These are phyloP conservation scores for Mucor circinelloides DNA, from an alignment of 371 early-diverging fungal species.

Conservation along the genomic window DNA sequence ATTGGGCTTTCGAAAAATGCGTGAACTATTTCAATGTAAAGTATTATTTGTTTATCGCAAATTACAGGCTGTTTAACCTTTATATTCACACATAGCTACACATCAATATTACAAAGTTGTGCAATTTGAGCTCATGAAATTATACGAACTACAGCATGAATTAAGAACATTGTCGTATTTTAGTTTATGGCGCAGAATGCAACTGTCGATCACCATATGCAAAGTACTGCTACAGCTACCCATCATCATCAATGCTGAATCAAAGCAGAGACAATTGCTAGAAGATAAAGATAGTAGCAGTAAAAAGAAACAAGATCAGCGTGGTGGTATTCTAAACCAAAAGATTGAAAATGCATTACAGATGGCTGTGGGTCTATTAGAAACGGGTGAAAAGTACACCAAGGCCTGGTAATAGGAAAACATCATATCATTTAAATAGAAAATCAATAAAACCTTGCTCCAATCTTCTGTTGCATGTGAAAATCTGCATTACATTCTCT, in stretches of 20 bases:
- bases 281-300: conserved; percentile 25
- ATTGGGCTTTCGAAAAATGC: conserved; percentile 57
- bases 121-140: conserved; percentile 60
- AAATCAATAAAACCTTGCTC: neutral
- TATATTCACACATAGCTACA: conserved; percentile 39
- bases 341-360: conserved; percentile 57
- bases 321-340: conserved; percentile 42
- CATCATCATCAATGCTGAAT: conserved; percentile 55
- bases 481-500: neutral
- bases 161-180: conserved; percentile 60
- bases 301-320: neutral
- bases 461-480: neutral
- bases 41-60: neutral
- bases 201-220: conserved; percentile 58
- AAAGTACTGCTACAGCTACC: conserved; percentile 61
- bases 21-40: conserved; percentile 60
- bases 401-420: conserved; percentile 25
- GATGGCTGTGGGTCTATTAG: conserved; percentile 56
- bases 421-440: neutral
- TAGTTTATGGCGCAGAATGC: conserved; percentile 61
- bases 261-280: conserved; percentile 29
- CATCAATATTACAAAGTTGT: conserved; percentile 64
- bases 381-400: conserved; percentile 56
- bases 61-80: neutral
- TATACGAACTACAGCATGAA: conserved; percentile 65